Evolutionary conservation across 441 rosid genomes (phyloP), one percentile per base, ranked within the genome.

Genomic region (Sinapis alba): DNA sequence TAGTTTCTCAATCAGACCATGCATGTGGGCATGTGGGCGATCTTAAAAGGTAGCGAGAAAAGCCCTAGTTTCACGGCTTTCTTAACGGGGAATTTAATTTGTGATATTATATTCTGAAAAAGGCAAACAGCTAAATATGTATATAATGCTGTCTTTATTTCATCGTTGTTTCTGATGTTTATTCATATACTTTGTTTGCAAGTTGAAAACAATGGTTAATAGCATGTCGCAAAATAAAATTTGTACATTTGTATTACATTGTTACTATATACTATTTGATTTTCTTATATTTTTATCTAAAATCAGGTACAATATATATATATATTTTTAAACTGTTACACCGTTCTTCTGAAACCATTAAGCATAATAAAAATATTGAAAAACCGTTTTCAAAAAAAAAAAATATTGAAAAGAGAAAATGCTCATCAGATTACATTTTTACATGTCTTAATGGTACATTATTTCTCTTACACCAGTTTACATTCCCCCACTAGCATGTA

Each of bases 51-150:
- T 43, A 19, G 47, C 34, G 63, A 30, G 28, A 71, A 43, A 28
- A 72, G 61, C 69, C 76, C 76, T 72, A 72, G 26, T 72, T 72
- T 72, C 76, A 32, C 64, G 76, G 69, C 69, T 72, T 62, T 71
- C 63, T 32, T 50, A 32, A 62, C 75, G 60, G 68, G 15, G 8
- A 26, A 71, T 45, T 59, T 38, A 60, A 71, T 71, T 27, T 47
- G 30, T 27, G 12, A n/a, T 28, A 41, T 27, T 58, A 13, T 24
- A 19, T 10, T 15, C 66, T 32, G 13, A 74, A 19, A 60, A 60
- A 20, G 2, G 21, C 1, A 19, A 51, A 51, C 3, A 43, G 21
- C 5, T 32, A 62, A 15, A 54, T 62, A 50, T 58, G 5, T 56
- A 76, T 69, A 63, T 20, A 76, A 57, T 63, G 27, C 56, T 68